Base-by-base conservation (phyloP, 2,329 filamentous ascomycete genomes). In the Phaeoacremonium minimum region DNA sequence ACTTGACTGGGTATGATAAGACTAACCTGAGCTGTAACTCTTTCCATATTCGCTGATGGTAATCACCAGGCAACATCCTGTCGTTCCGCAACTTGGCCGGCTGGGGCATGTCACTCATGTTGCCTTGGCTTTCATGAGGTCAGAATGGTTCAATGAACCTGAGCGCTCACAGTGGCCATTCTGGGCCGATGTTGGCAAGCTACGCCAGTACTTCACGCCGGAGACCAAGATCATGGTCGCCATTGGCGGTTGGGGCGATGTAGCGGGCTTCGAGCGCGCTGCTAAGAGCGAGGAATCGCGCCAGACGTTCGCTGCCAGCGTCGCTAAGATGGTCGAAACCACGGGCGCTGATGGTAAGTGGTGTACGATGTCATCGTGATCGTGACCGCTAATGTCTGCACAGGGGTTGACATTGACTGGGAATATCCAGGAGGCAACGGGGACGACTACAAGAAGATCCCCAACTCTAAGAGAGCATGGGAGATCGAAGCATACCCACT, bases 241-340 rank as follows among this genome's bases (percentile, higher is more conserved):
- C 15, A 77, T 89, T 44, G 85, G 85, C 9, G 85, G 84, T 35
- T 89, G 85, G 84, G 83, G 83, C 0, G 80, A 87, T 41, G 80
- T 73, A 1, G 54, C 57, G 6, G 83, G 82, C 0, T 88, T 86
- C 49, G 69, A 73, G 1, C 55, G 54, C 8, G 82, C 73, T 0
- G 76, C 79, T 2, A 67, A 64, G 34, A 67, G 69, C 4, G 64
- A 72, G 1, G 47, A 57, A 6, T 71, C 68, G 2, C 73, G 80
- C 13, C 63, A 67, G 41, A 61, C 59, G 7, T 89, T 83, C 60
- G 80, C 83, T 2, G 63, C 64, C 30, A 85, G 85, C 46, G 69
- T 87, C 2, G 75, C 71, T 7, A 61, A 63, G 18, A 82, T 87
- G 75, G 65, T 88, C 2, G 58, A 71, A 4, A 60, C 58, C 1